A percentile compares a stretch with the other conserved stretches of the same genome.
phyloP scores from a whole-genome alignment of 192 early-diverging fungal genomes.

The Coemansia sp. region DNA sequence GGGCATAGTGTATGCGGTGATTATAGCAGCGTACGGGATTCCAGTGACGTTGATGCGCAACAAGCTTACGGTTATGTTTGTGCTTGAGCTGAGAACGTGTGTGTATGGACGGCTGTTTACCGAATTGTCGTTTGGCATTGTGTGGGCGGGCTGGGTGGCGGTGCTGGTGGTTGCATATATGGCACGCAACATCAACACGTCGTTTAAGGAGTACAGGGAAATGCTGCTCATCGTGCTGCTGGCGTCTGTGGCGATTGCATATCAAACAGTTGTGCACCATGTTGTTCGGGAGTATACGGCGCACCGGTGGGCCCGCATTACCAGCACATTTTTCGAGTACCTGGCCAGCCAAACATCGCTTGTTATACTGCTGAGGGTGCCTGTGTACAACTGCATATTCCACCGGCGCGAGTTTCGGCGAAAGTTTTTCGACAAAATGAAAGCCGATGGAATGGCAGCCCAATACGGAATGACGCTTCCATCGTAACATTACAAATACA shows the following conservation, averaged over 20 bases:
- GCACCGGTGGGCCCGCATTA: slow-evolving; percentile 27
- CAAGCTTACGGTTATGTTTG: slow-evolving; percentile 18
- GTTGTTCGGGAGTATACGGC: slow-evolving; percentile 21
- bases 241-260: slow-evolving; percentile 14
- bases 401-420: slow-evolving; percentile 20
- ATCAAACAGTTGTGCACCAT: slow-evolving; percentile 38
- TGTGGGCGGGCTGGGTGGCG: slow-evolving; percentile 35
- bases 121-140: slow-evolving; percentile 38
- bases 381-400: slow-evolving; percentile 47
- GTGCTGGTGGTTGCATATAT: slow-evolving; percentile 13
- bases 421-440: slow-evolving; percentile 43
- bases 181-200: slow-evolving; percentile 48
- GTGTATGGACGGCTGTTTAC: slow-evolving; percentile 23
- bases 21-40: slow-evolving; percentile 21
- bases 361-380: slow-evolving; percentile 21
- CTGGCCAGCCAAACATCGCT: slow-evolving; percentile 28
- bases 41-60: slow-evolving; percentile 24
- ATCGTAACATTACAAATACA: not conserved
- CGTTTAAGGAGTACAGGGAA: slow-evolving; percentile 50
- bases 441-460: slow-evolving; percentile 36
- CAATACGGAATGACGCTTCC: slow-evolving; percentile 19
- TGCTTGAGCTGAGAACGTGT: slow-evolving; percentile 8
- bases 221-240: slow-evolving; percentile 37
- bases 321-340: slow-evolving; percentile 23
- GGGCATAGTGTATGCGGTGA: not conserved